phyloP scores from a whole-genome alignment of 345 rosid species.

The Salix viminalis region DNA sequence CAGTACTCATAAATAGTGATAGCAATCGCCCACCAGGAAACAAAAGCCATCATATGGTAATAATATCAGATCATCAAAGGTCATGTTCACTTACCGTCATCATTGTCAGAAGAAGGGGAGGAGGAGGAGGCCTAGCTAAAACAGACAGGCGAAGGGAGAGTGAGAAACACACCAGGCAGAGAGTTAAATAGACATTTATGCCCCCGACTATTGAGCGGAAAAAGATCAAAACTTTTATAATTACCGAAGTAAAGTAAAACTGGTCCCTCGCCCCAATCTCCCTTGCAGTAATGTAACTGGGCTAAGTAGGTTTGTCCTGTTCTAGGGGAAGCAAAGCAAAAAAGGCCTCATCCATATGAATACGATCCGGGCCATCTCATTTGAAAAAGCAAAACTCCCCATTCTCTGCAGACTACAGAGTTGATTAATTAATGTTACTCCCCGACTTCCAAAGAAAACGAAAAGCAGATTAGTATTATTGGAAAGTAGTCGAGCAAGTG shows the following conservation, averaged over 20 bases:
- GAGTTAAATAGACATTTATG: not conserved
- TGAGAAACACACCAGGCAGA: not conserved
- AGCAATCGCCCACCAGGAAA: not conserved
- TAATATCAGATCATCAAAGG: not conserved
- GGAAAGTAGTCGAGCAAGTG: not conserved
- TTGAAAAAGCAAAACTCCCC: not conserved
- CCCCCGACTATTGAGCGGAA: not conserved
- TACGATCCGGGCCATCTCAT: not conserved
- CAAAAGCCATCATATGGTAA: not conserved
- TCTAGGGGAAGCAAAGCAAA: not conserved
- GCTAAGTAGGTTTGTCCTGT: not conserved
- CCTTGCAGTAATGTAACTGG: not conserved
- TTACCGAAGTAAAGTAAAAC: not conserved
- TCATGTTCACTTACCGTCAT: not conserved
- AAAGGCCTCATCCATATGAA: conserved; percentile 7
- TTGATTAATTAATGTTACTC: too few species aligned
- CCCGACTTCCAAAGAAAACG: not conserved
- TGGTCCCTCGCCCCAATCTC: not conserved
- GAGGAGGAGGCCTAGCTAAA: not conserved
- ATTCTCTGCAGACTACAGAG: not conserved
- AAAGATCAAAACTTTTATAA: not conserved
- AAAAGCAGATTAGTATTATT: not conserved
- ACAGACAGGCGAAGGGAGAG: not conserved
- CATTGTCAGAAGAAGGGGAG: not conserved
- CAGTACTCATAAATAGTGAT: not conserved